Conservation (phyloP, 257 asterid genomes). For the Plantago ovata region DNA sequence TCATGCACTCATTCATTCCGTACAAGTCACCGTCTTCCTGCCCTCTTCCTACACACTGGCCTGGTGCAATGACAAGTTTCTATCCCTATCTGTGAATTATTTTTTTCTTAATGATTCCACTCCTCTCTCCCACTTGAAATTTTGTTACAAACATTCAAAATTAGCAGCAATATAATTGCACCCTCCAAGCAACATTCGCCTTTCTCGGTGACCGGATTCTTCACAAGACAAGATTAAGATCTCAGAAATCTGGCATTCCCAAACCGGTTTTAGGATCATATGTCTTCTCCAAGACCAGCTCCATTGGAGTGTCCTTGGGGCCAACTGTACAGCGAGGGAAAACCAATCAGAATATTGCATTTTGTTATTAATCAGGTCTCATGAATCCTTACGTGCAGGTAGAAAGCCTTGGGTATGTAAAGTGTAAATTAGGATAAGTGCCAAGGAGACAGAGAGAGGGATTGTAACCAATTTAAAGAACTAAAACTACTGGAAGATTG, state of each 20-base stretch:
- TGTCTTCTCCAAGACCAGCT: conserved; percentile 65
- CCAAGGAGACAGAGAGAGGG: too few relatives aligned
- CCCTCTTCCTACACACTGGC: conserved; percentile 14
- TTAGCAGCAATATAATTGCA: too few relatives aligned
- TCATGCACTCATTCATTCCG: background rate
- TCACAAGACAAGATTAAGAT: background rate
- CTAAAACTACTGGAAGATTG: too few relatives aligned
- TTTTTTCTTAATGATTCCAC: background rate
- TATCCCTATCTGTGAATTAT: background rate
- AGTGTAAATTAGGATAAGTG: too few relatives aligned
- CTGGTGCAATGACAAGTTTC: background rate
- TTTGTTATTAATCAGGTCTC: background rate
- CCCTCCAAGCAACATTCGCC: too few relatives aligned
- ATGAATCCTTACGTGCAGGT: background rate
- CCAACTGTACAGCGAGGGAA: conserved; percentile 44
- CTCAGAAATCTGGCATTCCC: conserved; percentile 89
- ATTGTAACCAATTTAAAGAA: too few relatives aligned
- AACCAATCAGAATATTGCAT: background rate
- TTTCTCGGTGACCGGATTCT: too few relatives aligned
- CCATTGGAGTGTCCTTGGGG: conserved; percentile 87
- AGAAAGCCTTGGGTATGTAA: background rate
- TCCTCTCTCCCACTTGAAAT: too few relatives aligned
- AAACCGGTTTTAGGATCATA: conserved; percentile 74
- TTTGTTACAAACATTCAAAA: too few relatives aligned
- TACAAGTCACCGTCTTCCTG: background rate